phyloP scores from a whole-genome alignment of 345 rosid species.

The Odontarrhena argentea region DNA sequence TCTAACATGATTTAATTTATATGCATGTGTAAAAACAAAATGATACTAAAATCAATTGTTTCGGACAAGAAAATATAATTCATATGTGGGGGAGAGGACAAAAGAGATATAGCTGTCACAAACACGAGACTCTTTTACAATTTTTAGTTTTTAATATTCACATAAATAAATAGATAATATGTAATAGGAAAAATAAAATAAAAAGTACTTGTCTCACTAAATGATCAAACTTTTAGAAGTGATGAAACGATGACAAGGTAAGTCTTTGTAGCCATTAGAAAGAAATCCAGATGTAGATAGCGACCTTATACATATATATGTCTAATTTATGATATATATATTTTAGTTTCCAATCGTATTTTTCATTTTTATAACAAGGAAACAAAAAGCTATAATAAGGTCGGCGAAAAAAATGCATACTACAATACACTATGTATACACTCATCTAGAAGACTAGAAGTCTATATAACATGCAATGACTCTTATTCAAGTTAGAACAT shows the following conservation, averaged over 20 bases:
- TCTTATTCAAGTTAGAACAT: too few species aligned
- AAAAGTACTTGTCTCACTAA: constrained; percentile 26
- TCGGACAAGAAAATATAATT: constrained; percentile 19
- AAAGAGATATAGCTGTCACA: constrained; percentile 42
- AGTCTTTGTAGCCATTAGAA: constrained; percentile 35
- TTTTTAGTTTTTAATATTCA: not conserved
- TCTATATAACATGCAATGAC: too few species aligned
- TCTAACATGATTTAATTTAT: constrained; percentile 5
- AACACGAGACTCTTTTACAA: constrained; percentile 41
- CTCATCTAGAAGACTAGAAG: not conserved
- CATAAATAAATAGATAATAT: constrained; percentile 22
- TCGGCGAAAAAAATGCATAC: constrained; percentile 2
- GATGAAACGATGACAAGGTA: constrained; percentile 34
- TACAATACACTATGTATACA: not conserved
- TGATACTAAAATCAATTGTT: constrained; percentile 18
- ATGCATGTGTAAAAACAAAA: constrained; percentile 25
- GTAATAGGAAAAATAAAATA: constrained; percentile 11
- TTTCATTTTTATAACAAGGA: not conserved
- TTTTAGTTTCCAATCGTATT: not conserved
- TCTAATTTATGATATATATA: constrained; percentile 2
- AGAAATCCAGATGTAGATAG: constrained; percentile 28
- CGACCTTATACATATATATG: constrained; percentile 9
- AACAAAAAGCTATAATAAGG: constrained; percentile 4
- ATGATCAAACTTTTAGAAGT: constrained; percentile 29
- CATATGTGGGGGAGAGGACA: constrained; percentile 32